phyloP scores from a whole-genome alignment of 2,329 filamentous ascomycete species.

The Ophioceras dolichostomum region DNA sequence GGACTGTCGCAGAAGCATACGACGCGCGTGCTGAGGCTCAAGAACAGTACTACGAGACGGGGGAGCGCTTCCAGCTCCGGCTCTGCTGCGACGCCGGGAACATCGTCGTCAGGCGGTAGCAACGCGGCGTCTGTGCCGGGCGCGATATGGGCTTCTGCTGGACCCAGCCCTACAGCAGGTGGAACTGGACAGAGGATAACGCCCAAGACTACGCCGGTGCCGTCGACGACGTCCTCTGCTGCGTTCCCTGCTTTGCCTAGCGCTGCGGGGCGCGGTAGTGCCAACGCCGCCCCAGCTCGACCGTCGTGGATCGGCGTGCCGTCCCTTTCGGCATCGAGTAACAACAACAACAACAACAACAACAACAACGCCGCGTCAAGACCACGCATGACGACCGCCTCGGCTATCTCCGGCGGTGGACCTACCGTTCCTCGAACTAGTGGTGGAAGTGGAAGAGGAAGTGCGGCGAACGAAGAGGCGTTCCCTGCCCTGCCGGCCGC shows the following conservation, averaged over 20 bases:
- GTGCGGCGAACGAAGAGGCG: constrained; percentile 33
- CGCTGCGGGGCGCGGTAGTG: constrained; percentile 5
- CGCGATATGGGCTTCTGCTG: constrained; percentile 10
- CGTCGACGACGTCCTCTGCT: constrained; percentile 14
- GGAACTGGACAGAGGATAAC: too few relatives aligned
- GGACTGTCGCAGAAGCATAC: constrained; percentile 34
- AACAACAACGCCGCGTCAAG: not conserved
- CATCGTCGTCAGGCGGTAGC: constrained; percentile 4
- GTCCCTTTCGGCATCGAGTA: not conserved
- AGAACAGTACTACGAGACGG: constrained; percentile 42
- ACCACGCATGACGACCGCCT: not conserved
- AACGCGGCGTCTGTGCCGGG: constrained; percentile 13
- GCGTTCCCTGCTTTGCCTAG: constrained; percentile 33
- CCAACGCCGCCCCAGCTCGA: too few relatives aligned
- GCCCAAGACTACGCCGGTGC: constrained; percentile 7
- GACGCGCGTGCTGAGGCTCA: constrained; percentile 43
- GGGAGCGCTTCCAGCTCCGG: constrained; percentile 18
- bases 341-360: not conserved
- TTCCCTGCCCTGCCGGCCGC: constrained; percentile 79
- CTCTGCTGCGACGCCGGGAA: not conserved
- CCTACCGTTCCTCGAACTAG: constrained; percentile 2
- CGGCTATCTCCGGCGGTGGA: not conserved
- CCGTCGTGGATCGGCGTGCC: constrained; percentile 12
- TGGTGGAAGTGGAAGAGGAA: too few relatives aligned
- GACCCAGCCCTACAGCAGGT: too few relatives aligned